Conservation (phyloP, 2,329 filamentous ascomycete genomes). For the Sclerotinia glacialis region DNA sequence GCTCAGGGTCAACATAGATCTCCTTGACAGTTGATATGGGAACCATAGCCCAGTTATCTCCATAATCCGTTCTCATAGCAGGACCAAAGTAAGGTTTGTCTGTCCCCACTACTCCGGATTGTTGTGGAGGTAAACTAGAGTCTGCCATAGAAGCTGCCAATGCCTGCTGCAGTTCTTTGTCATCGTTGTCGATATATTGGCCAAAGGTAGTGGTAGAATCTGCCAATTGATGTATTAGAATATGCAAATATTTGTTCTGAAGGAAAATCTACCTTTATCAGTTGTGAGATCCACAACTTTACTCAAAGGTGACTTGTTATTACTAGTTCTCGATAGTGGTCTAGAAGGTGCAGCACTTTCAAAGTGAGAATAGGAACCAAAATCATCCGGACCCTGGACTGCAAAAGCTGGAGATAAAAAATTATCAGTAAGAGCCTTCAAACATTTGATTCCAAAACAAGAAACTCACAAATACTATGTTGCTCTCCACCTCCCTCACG, state of each 20-base stretch:
- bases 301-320: conserved; percentile 56
- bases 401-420: conserved; percentile 10
- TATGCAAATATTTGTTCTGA: not conserved
- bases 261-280: conserved; percentile 34
- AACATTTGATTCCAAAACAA: not conserved
- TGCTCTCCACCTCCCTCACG: conserved; percentile 48
- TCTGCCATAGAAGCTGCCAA: conserved; percentile 55
- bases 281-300: conserved; percentile 50
- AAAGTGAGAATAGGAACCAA: conserved; percentile 16
- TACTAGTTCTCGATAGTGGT: conserved; percentile 57
- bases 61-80: conserved; percentile 55
- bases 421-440: not conserved
- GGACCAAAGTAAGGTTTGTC: conserved; percentile 56
- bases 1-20: conserved; percentile 40
- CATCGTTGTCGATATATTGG: conserved; percentile 39
- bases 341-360: conserved; percentile 44
- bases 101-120: conserved; percentile 47
- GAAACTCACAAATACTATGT: conserved; percentile 46
- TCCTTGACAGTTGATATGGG: conserved; percentile 39
- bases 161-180: conserved; percentile 56
- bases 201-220: conserved; percentile 34
- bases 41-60: conserved; percentile 60
- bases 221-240: conserved; percentile 9
- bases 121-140: conserved; percentile 49
- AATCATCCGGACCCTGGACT: conserved; percentile 23